Conservation (phyloP, 768 basidiomycete species). For the Pluteus cervinus region DNA sequence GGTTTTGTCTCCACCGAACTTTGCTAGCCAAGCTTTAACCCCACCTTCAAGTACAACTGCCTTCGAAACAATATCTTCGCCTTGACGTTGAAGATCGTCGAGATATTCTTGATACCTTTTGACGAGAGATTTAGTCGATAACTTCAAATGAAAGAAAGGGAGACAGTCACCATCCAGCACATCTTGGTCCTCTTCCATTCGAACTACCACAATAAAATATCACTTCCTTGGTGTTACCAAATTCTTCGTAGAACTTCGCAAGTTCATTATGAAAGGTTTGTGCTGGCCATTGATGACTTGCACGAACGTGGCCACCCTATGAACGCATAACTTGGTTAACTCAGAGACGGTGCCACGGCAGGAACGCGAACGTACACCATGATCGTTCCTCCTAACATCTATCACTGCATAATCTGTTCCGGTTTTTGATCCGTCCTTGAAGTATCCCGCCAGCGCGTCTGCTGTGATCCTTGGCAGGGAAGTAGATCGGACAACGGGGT, state of each 20-base stretch:
- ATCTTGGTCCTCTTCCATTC: constrained; percentile 44
- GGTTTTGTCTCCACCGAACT: constrained; percentile 22
- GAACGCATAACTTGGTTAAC: background rate
- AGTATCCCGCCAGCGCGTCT: constrained; percentile 31
- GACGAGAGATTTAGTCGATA: background rate
- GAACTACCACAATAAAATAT: constrained; percentile 54
- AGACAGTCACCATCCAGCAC: constrained; percentile 44
- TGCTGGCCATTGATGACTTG: constrained; percentile 42
- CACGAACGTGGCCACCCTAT: constrained; percentile 49
- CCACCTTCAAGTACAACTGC: constrained; percentile 40
- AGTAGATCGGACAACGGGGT: constrained; percentile 33
- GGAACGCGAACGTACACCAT: constrained; percentile 27
- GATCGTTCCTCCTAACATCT: constrained; percentile 45
- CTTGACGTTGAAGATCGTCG: constrained; percentile 32
- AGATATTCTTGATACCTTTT: constrained; percentile 52
- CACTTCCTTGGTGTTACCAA: constrained; percentile 32
- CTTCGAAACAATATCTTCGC: constrained; percentile 22
- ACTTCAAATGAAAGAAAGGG: background rate
- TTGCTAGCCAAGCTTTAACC: constrained; percentile 32
- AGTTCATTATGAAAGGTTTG: constrained; percentile 45
- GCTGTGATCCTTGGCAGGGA: constrained; percentile 23
- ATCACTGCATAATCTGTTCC: constrained; percentile 33
- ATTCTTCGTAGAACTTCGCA: constrained; percentile 32
- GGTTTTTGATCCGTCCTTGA: constrained; percentile 13
- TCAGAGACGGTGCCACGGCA: background rate